Conservation (phyloP, 2,329 filamentous ascomycete genomes). For the Coniochaeta sp. region DNA sequence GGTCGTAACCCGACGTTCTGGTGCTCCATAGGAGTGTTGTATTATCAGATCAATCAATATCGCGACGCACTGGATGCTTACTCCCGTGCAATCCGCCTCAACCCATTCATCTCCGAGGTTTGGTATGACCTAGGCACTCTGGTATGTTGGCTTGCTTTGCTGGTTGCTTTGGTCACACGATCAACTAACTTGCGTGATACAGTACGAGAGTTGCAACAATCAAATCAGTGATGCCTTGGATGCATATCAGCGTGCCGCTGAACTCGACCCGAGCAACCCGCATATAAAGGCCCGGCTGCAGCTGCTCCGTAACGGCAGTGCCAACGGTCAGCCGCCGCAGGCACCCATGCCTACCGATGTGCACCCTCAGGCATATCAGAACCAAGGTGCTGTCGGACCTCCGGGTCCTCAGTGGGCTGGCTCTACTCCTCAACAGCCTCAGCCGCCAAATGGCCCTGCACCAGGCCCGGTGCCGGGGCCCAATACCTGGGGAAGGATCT, state of each 20-base stretch:
- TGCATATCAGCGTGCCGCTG: constrained; percentile 88
- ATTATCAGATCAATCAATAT: constrained; percentile 99
- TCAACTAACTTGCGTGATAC: constrained; percentile 7
- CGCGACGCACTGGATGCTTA: constrained; percentile 96
- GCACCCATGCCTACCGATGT: constrained; percentile 93
- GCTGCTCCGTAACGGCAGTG: constrained; percentile 74
- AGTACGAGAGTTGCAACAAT: constrained; percentile 99
- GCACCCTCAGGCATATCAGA: constrained; percentile 89
- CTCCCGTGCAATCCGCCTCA: constrained; percentile 89
- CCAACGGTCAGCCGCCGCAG: constrained; percentile 63
- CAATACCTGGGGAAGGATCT: constrained; percentile 57
- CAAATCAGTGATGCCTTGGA: constrained; percentile 94
- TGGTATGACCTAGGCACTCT: constrained; percentile 98
- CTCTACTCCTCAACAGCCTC: constrained; percentile 51
- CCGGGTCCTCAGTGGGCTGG: constrained; percentile 86
- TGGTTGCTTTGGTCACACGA: constrained; percentile 10
- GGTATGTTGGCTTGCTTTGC: constrained; percentile 47
- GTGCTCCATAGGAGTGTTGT: constrained; percentile 98
- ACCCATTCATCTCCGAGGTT: constrained; percentile 97
- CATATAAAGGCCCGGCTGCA: constrained; percentile 95
- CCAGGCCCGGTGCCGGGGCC: constrained; percentile 46
- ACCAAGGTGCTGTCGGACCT: constrained; percentile 71
- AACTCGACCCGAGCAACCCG: constrained; percentile 85
- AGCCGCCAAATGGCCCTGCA: constrained; percentile 39
- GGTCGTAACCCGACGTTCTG: constrained; percentile 97